Evolutionary conservation across 257 asterid genomes (phyloP).

Genomic region (Datura wrightii): DNA sequence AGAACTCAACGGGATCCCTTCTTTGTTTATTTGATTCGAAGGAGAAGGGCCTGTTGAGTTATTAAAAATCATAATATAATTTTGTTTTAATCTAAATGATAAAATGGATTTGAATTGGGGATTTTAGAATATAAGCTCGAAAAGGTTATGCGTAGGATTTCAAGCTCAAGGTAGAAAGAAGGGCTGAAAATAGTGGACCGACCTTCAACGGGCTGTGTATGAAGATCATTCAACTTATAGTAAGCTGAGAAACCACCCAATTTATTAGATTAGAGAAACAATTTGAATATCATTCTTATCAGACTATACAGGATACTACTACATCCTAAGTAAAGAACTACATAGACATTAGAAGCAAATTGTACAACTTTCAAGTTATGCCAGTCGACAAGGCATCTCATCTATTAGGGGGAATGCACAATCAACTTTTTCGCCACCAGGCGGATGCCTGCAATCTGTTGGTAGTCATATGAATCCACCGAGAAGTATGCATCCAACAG

Average conservation of each 20-base stretch:
- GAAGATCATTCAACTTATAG: neutral
- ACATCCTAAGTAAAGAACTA: neutral
- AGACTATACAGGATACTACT: neutral
- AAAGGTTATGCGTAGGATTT: too few species aligned
- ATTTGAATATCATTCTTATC: constrained; percentile 4
- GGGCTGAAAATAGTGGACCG: too few species aligned
- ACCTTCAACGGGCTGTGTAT: neutral
- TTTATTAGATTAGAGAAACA: neutral
- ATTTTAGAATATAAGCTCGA: too few species aligned
- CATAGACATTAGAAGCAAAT: constrained; percentile 11
- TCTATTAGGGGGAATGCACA: constrained; percentile 50
- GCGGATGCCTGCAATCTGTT: constrained; percentile 79
- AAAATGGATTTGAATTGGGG: too few species aligned
- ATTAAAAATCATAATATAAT: too few species aligned
- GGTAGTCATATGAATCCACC: constrained; percentile 74
- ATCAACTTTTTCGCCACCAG: constrained; percentile 76
- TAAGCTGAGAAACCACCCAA: constrained; percentile 27
- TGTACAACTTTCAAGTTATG: neutral
- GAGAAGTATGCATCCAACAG: constrained; percentile 74
- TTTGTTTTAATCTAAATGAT: too few species aligned
- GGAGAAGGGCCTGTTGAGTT: too few species aligned
- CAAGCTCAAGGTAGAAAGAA: too few species aligned
- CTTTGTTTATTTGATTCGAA: too few species aligned
- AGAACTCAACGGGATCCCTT: too few species aligned
- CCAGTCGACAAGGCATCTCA: neutral